phyloP scores from a whole-genome alignment of 2,329 filamentous ascomycete genomes.

The Ophiostoma sp. region DNA sequence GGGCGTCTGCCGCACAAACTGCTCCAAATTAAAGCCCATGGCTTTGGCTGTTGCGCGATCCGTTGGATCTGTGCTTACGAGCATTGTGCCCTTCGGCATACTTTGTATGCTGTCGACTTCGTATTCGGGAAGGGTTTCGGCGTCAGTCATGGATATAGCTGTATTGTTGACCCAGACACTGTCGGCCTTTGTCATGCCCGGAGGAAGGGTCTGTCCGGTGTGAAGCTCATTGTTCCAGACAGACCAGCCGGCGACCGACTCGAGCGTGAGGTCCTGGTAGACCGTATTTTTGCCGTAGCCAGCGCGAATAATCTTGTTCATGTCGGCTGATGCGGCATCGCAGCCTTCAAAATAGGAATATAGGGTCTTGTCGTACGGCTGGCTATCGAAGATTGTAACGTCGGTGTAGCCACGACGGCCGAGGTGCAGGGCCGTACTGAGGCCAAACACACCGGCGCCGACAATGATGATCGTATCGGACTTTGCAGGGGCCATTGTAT shows the following conservation, averaged over 20 bases:
- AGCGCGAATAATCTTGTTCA: slow-evolving; percentile 43
- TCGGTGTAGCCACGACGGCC: slow-evolving; percentile 42
- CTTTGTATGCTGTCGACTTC: slow-evolving; percentile 33
- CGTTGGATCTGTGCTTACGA: slow-evolving; percentile 29
- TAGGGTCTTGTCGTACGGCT: slow-evolving; percentile 38
- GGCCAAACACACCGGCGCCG: slow-evolving; percentile 30
- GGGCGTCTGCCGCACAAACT: slow-evolving; percentile 34
- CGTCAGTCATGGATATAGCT: slow-evolving; percentile 7
- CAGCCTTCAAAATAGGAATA: slow-evolving; percentile 41
- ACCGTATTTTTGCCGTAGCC: slow-evolving; percentile 41
- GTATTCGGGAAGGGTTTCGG: background rate
- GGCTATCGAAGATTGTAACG: slow-evolving; percentile 37
- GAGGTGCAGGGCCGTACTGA: slow-evolving; percentile 41
- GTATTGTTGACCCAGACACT: slow-evolving; percentile 36
- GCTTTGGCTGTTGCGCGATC: slow-evolving; percentile 26
- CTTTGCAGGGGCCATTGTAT: background rate
- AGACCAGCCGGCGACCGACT: slow-evolving; percentile 41
- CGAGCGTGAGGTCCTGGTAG: slow-evolving; percentile 43
- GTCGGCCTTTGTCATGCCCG: slow-evolving; percentile 31
- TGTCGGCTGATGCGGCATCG: slow-evolving; percentile 43
- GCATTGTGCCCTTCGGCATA: slow-evolving; percentile 36
- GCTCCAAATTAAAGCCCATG: slow-evolving; percentile 32
- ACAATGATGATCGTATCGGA: slow-evolving; percentile 3
- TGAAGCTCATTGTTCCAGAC: slow-evolving; percentile 42
- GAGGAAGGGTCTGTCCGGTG: slow-evolving; percentile 26